Evolutionary conservation across 2,329 filamentous ascomycete species (phyloP).

Genomic region (Elsinoe batatas): DNA sequence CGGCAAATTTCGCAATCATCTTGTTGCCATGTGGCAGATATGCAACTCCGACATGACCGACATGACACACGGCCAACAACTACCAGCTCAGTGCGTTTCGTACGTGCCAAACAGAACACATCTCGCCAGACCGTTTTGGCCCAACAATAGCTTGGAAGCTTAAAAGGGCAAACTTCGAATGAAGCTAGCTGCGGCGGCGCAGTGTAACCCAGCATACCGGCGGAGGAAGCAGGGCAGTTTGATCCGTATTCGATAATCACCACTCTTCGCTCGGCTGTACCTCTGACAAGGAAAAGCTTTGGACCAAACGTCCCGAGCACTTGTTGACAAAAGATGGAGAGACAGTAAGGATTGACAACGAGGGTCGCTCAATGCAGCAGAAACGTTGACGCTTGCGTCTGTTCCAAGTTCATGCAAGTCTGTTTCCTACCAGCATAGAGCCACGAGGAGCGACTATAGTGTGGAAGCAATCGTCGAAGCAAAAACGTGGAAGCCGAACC

Average conservation of each 20-base stretch:
- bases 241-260: conserved; percentile 12
- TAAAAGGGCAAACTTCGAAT: not conserved
- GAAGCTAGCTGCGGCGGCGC: not conserved
- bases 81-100: conserved; percentile 2
- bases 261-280: not conserved
- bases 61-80: not conserved
- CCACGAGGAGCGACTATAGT: not conserved
- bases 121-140: conserved; percentile 6
- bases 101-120: conserved; percentile 3
- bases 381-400: conserved; percentile 3
- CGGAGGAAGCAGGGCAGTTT: not conserved
- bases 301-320: not conserved
- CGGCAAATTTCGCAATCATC: conserved; percentile 7
- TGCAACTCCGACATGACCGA: not conserved
- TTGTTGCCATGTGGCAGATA: conserved; percentile 7
- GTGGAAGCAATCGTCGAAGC: conserved; percentile 3
- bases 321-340: conserved; percentile 3
- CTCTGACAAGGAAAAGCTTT: not conserved
- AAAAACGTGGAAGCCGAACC: conserved; percentile 11
- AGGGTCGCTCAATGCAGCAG: not conserved
- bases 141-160: conserved; percentile 3
- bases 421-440: not conserved
- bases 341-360: not conserved
- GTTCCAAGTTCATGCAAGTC: conserved; percentile 8
- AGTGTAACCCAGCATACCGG: conserved; percentile 1